Percentiles rank a stretch among this genome's conserved stretches.
Evolutionary conservation across 148 eudicot genomes (phyloP).

Genomic region (Persicaria tinctoria): DNA sequence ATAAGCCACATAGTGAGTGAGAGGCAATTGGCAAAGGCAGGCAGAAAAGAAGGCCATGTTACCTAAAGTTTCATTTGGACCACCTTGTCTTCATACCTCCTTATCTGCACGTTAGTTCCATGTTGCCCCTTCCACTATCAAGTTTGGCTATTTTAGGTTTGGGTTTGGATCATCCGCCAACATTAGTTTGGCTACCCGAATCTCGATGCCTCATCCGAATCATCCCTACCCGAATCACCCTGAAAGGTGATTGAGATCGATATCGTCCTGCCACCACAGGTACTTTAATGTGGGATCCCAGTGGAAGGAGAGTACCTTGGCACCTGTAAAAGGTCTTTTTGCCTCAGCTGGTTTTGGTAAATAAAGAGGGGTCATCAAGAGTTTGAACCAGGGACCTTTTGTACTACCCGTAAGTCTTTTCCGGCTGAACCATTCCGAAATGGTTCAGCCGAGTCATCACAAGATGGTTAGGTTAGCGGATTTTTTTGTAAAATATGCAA

Average conservation of each 20-base stretch:
- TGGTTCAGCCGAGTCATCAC: too few species aligned
- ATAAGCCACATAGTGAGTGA: neutral
- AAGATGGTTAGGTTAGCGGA: neutral
- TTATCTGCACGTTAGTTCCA: neutral
- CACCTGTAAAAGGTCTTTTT: too few species aligned
- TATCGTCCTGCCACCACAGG: too few species aligned
- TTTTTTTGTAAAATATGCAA: neutral
- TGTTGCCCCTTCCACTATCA: neutral
- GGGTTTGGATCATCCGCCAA: neutral
- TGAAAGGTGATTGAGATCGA: too few species aligned
- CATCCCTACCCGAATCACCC: too few species aligned
- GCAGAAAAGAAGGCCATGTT: neutral
- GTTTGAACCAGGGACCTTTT: too few species aligned
- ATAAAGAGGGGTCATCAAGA: too few species aligned
- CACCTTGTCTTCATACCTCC: slow-evolving; percentile 6
- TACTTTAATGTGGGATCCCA: too few species aligned
- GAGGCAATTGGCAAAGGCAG: neutral
- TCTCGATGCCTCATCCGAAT: neutral
- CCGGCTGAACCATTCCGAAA: too few species aligned
- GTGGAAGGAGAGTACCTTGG: too few species aligned
- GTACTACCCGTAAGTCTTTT: too few species aligned
- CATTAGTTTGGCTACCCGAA: neutral
- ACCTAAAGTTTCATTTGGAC: slow-evolving; percentile 6
- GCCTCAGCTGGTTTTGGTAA: too few species aligned
- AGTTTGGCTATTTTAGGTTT: neutral